Evolutionary conservation across 345 rosid genomes (phyloP), one percentile per base, ranked within the genome.

Genomic region (Citrus mangshanensis): DNA sequence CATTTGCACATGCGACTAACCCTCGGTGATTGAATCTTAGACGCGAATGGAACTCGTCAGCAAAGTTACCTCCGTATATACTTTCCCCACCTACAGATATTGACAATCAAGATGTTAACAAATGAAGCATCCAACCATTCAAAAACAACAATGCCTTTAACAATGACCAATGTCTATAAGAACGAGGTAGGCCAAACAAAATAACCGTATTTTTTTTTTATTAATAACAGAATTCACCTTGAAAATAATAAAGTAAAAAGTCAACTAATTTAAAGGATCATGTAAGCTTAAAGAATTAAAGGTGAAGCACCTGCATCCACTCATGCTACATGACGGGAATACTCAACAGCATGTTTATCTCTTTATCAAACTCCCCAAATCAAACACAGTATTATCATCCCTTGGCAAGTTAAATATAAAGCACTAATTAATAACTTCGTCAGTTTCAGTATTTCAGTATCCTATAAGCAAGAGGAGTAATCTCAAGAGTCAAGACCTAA

Each of bases 1-100:
- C 93, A 88, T 94, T 94, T 19, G 98, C 99, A 87, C 95, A 94
- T 4, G 98, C 99, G 58, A 96, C 93, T 64, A 96, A 72, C 21
- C 97, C 98, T 65, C 99, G 86, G 82, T 96, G 98, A 72, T 93
- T 94, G 82, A 96, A 96, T 67, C 98, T 86, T 78, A 96, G 71
- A 58, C 94, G 97, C 1, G 99, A 88, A 83, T 96, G 98, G 60
- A 87, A 90, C 81, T 96, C 99, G 81, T 96, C 99, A 1, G 86
- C 78, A 81, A 96, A 96, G 0, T 73, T 72, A 70, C 83, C 83
- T 77, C 97, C 95, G 66, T 94, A 96, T 67, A 93, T 89, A 83
- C 99, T 94, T 38, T 91, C 98, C 37, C 95, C 97, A 77, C 98
- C 98, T 93, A 73, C 49, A 19, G 14, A 40, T 21, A 56, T 58